Conservation (phyloP, 805 yeast genomes). For the Teunomyces barrocoloradensis region DNA sequence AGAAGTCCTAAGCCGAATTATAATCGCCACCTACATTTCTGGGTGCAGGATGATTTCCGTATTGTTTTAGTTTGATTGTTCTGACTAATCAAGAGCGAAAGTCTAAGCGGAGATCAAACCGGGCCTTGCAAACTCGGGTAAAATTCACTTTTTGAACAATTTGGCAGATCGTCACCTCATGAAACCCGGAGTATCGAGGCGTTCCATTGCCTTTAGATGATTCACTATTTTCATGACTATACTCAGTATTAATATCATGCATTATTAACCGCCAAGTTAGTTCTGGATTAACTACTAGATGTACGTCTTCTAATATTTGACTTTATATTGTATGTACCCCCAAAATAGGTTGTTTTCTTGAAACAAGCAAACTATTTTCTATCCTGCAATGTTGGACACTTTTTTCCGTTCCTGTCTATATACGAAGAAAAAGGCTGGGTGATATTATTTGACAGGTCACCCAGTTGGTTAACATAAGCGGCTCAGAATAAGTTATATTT, state of each 20-base stretch:
- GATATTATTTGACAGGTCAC: too few relatives aligned
- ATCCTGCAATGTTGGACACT: background rate
- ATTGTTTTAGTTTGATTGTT: background rate
- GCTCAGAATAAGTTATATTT: too few relatives aligned
- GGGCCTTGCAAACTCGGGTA: background rate
- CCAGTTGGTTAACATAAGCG: too few relatives aligned
- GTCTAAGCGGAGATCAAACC: background rate
- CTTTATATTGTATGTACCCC: background rate
- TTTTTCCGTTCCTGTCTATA: background rate
- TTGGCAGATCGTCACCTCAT: background rate
- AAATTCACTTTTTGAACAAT: background rate
- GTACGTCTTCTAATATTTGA: background rate
- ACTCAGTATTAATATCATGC: background rate
- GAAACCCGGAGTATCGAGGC: background rate
- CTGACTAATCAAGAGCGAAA: background rate
- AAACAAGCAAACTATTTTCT: background rate
- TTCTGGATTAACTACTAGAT: background rate
- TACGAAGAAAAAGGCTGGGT: too few relatives aligned
- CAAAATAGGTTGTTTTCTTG: background rate
- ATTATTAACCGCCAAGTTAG: background rate
- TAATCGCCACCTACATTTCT: background rate
- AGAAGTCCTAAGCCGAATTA: conserved; percentile 1
- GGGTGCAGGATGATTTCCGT: background rate
- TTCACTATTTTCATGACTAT: background rate
- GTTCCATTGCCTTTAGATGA: background rate